Evolutionary conservation across 768 basidiomycete species (phyloP).

Genomic region (Lactarius hengduanensis): DNA sequence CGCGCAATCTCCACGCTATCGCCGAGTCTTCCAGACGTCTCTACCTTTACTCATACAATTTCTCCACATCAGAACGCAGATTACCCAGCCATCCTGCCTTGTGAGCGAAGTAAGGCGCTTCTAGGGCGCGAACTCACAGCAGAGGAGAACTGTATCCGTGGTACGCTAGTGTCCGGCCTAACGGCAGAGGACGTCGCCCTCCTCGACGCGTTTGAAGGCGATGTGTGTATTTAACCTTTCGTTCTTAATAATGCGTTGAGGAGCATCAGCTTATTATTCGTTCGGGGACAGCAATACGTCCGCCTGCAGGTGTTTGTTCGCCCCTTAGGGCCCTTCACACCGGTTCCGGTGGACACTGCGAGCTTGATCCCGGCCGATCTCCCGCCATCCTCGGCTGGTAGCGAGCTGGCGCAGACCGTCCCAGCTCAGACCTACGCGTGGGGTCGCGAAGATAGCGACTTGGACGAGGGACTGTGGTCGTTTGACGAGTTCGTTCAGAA

Average conservation of each 20-base stretch:
- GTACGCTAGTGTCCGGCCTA: constrained; percentile 75
- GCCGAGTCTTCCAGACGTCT: neutral
- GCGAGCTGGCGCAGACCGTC: constrained; percentile 39
- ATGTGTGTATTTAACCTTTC: constrained; percentile 45
- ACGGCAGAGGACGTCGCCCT: constrained; percentile 59
- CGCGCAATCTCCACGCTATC: neutral
- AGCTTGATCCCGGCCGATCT: constrained; percentile 41
- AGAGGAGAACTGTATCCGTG: constrained; percentile 74
- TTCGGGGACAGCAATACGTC: constrained; percentile 63
- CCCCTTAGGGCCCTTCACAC: constrained; percentile 47
- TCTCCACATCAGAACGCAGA: constrained; percentile 54
- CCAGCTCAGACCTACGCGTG: constrained; percentile 75
- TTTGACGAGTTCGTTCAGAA: constrained; percentile 75
- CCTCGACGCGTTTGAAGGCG: constrained; percentile 82
- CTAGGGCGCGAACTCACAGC: constrained; percentile 43
- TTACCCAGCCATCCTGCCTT: constrained; percentile 61
- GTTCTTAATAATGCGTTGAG: neutral
- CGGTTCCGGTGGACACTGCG: constrained; percentile 30
- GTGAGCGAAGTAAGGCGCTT: constrained; percentile 37
- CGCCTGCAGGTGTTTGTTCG: constrained; percentile 54
- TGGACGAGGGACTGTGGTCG: constrained; percentile 70
- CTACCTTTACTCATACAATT: neutral
- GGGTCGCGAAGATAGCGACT: constrained; percentile 39
- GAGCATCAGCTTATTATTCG: no score
- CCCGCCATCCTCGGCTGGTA: constrained; percentile 42